phyloP scores from a whole-genome alignment of 805 yeast genomes.

The Ogataea pini region DNA sequence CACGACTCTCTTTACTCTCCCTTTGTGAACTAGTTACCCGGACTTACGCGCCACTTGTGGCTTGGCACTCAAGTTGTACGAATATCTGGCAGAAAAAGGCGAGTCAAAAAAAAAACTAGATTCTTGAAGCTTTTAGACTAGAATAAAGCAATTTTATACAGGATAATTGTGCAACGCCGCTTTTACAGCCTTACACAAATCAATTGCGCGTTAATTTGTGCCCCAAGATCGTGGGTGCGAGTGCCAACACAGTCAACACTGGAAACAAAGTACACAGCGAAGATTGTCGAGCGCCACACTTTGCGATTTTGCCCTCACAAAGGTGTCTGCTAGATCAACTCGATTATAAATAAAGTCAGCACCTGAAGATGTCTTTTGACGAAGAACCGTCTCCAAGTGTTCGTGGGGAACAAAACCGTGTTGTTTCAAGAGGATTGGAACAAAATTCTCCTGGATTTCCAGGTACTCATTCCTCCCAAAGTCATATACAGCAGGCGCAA shows the following conservation, averaged over 20 bases:
- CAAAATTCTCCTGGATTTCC: background rate
- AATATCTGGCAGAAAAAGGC: slow-evolving; percentile 12
- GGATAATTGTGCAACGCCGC: background rate
- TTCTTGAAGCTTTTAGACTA: background rate
- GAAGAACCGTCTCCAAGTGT: slow-evolving; percentile 6
- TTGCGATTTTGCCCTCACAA: slow-evolving; percentile 5
- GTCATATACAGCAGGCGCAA: slow-evolving; percentile 7
- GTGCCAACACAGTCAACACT: background rate
- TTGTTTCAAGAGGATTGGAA: background rate
- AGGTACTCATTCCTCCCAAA: background rate
- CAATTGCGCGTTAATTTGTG: background rate
- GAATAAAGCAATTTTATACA: slow-evolving; percentile 4
- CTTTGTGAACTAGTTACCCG: background rate
- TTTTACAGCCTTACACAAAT: background rate
- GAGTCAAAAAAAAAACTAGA: background rate
- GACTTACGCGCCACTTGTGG: slow-evolving; percentile 5
- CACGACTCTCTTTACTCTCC: too few species aligned
- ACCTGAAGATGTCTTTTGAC: slow-evolving; percentile 2
- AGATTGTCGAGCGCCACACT: slow-evolving; percentile 2
- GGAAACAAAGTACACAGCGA: background rate
- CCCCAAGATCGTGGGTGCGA: background rate
- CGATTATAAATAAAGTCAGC: background rate
- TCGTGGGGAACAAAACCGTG: slow-evolving; percentile 7
- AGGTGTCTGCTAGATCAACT: background rate
- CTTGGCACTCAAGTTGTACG: slow-evolving; percentile 1